A percentile compares a stretch with the other conserved stretches of the same genome.
phyloP scores from a whole-genome alignment of 306 rosid species.

The Lablab purpureus region DNA sequence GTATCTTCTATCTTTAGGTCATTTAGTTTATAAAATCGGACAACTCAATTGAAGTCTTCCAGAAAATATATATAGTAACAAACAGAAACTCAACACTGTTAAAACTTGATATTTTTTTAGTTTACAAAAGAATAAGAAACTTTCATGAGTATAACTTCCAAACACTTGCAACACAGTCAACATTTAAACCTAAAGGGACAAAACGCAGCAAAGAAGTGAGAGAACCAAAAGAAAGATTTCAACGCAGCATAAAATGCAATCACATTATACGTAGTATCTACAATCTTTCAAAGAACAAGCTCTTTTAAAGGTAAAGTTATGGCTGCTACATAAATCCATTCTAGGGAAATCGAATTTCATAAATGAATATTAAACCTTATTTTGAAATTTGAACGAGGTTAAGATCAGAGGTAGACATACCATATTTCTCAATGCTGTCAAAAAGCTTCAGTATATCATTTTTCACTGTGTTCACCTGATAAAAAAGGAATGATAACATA shows the following conservation, averaged over 20 bases:
- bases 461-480: slow-evolving; percentile 79
- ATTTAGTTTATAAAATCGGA: slow-evolving; percentile 19
- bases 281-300: not conserved
- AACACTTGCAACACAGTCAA: not conserved
- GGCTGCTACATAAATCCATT: not conserved
- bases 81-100: not conserved
- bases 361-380: not conserved
- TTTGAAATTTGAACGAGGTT: not conserved
- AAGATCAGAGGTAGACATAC: slow-evolving; percentile 58
- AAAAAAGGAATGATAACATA: slow-evolving; percentile 47
- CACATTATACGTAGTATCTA: not conserved
- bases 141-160: not conserved
- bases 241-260: not conserved
- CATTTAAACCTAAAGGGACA: not conserved
- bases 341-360: not conserved
- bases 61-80: not conserved
- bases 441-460: slow-evolving; percentile 90
- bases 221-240: not conserved
- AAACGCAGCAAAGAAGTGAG: not conserved
- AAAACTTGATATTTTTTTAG: not conserved
- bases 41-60: not conserved
- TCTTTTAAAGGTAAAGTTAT: not conserved
- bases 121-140: not conserved
- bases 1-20: slow-evolving; percentile 6
- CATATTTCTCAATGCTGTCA: slow-evolving; percentile 94